These are phyloP conservation scores for Proliferodiscus dingleyae DNA, from an alignment of 2,329 filamentous ascomycete species.

Conservation along the genomic window DNA sequence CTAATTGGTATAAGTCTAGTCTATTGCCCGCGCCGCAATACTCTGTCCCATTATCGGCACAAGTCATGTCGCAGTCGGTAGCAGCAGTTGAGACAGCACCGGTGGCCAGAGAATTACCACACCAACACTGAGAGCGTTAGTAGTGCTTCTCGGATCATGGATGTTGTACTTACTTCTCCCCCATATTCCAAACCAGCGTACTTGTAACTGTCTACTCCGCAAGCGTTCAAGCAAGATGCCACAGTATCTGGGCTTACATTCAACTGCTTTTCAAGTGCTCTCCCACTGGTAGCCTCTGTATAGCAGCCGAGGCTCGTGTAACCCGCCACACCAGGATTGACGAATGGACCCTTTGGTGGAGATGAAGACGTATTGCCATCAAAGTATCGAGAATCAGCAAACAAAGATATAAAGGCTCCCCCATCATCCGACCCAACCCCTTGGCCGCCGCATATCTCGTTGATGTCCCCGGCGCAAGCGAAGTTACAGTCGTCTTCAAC, in stretches of 20 bases:
- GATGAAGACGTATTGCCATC: constrained; percentile 18
- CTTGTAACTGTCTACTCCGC: constrained; percentile 25
- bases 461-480: constrained; percentile 43
- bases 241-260: constrained; percentile 11
- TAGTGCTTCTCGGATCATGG: not conserved
- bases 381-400: constrained; percentile 33
- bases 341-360: constrained; percentile 17
- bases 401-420: constrained; percentile 44
- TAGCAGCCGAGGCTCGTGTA: constrained; percentile 36
- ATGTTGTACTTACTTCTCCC: constrained; percentile 7
- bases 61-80: constrained; percentile 29
- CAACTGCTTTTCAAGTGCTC: constrained; percentile 23
- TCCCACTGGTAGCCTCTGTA: constrained; percentile 26
- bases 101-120: constrained; percentile 23
- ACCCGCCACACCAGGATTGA: constrained; percentile 28
- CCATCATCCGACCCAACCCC: constrained; percentile 33
- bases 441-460: constrained; percentile 51
- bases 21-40: constrained; percentile 31
- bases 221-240: constrained; percentile 18
- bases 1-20: constrained; percentile 25
- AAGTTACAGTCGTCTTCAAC: constrained; percentile 46
- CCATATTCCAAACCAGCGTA: constrained; percentile 36
- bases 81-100: constrained; percentile 17
- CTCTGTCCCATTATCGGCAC: constrained; percentile 28
- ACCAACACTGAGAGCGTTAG: constrained; percentile 25